Evolutionary conservation across 331 rosid species (phyloP), one percentile per base, ranked within the genome.

Genomic region (Phaseolus coccineus): DNA sequence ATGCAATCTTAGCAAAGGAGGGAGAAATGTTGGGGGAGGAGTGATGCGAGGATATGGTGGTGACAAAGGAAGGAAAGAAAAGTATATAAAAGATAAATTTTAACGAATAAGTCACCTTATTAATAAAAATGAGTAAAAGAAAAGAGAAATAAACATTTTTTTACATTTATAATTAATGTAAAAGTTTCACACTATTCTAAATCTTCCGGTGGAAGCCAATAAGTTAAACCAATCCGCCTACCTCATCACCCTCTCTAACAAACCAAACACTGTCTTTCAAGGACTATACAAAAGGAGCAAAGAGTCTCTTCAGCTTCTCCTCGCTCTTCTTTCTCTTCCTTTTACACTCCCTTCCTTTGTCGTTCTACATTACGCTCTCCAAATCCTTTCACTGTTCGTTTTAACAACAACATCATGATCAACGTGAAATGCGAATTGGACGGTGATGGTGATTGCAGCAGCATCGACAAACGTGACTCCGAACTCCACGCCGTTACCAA

Each of bases 361-460:
- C 12, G 27, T 30, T 15, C 50, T 37, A 30, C 46, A 46, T 12
- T 14, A 40, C 46, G 46, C 57, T 11, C 35, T 31, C 13, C 6
- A 51, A 65, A 12, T 40, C 16, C 25, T 3, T 67, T 30, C 4
- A 12, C 9, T 64, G 31, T 13, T n/a, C 12, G 8, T 3, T 64
- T 16, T 31, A 13, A 6, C 69, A 69, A 59, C 37, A 65, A 22
- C 37, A 46, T 58, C 69, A 64, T 37, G 70, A 37, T 14, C 51
- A 55, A 13, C 59, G 56, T 42, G 76, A 77, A 82, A 31, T 74
- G 70, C 70, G 79, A 82, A 74, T 22, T 13, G 47, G 24, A 63
- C 0, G 30, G 4, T 19, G 77, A 16, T 3, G 66, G 6, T 4
- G 66, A 58, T 57, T 15, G 22, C 33, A 42, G 35, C 25, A 37